Evolutionary conservation across 352 stramenopile species (phyloP).

Genomic region (Phytophthora pini): DNA sequence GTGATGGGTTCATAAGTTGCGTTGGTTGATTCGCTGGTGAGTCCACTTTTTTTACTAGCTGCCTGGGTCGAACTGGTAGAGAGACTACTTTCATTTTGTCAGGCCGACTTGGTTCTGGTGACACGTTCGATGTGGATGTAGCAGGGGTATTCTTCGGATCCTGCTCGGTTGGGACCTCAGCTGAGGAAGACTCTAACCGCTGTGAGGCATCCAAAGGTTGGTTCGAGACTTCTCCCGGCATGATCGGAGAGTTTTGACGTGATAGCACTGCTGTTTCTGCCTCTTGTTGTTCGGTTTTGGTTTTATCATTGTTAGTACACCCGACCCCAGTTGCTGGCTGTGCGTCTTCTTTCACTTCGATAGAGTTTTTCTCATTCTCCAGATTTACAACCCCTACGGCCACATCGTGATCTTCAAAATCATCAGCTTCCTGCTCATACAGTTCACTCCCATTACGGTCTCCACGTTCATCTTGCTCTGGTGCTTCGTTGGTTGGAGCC

Average conservation of each 20-base stretch:
- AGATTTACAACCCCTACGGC: neutral
- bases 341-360: conserved; percentile 1
- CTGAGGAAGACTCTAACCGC: neutral
- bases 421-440: conserved; percentile 15
- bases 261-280: neutral
- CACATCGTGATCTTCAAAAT: conserved; percentile 6
- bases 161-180: neutral
- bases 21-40: conserved; percentile 1
- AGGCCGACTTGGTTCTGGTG: conserved; percentile 3
- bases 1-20: conserved; percentile 17
- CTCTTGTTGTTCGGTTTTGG: neutral
- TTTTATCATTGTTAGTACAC: neutral
- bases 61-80: conserved; percentile 2
- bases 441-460: neutral
- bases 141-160: conserved; percentile 1
- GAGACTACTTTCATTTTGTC: neutral
- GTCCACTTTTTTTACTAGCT: neutral
- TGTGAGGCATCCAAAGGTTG: neutral
- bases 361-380: neutral
- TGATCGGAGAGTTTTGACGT: neutral
- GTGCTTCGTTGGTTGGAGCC: neutral
- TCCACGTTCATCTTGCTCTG: neutral
- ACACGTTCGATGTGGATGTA: neutral
- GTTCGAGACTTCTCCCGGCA: neutral
- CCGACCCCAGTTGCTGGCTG: neutral